Base-by-base conservation (phyloP, 2,329 filamentous ascomycete genomes). In the Venturiaceae sp. region DNA sequence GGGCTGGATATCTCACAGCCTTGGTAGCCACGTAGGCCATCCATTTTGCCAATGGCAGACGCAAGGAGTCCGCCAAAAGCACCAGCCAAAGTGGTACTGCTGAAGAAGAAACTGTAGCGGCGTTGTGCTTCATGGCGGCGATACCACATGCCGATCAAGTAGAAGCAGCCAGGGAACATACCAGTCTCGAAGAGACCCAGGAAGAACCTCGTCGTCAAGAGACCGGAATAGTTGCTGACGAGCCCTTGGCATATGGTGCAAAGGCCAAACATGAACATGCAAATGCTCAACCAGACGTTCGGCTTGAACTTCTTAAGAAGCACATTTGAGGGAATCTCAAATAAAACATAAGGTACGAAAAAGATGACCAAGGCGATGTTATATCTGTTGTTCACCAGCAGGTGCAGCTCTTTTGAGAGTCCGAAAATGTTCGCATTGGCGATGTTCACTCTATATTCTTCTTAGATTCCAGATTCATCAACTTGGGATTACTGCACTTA, bases 51-150 rank as follows among this genome's bases (percentile, higher is more conserved):
- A 62, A 96, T 95, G 0, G 86, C 92, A 1, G 84, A 86, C 0
- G 92, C 92, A 4, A 96, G 79, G 1, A 96, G 80, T 2, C 91
- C 91, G 46, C 90, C 91, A 66, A 96, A 96, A 0, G 90, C 88
- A 33, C 88, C 88, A 1, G 88, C 88, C 3, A 92, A 76, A 0
- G 86, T 88, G 0, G 88, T 92, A 30, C 81, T 89, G 66, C 83
- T 85, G 77, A 97, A 97, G 79, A 97, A 97, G 77, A 97, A 92
- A 16, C 86, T 88, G 74, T 92, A 96, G 32, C 94, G 85, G 67
- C 90, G 90, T 73, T 97, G 92, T 2, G 92, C 90, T 73, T 97
- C 94, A 47, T 79, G 78, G 60, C 92, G 84, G 60, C 86, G 85
- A 66, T 97, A 99, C 91, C 88, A 95, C 85, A 92, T 92, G 60